phyloP scores from a whole-genome alignment of 1,139 yeast species.

The Martiniozyma asiatica region DNA sequence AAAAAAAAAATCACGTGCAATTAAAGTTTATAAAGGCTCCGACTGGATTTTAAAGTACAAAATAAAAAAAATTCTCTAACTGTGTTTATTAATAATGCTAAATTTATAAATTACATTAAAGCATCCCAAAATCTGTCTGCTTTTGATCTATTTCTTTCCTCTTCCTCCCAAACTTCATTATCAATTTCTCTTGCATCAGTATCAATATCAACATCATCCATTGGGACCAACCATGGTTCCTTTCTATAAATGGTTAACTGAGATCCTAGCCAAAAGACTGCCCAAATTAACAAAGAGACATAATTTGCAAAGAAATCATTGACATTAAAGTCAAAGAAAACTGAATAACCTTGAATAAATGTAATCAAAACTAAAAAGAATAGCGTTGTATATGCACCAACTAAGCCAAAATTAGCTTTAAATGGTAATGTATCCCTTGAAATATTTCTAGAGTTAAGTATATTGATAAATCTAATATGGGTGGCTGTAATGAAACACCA shows the following conservation, averaged over 20 bases:
- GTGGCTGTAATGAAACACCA: conserved; percentile 57
- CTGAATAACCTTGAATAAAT: conserved; percentile 57
- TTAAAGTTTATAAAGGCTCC: too few species aligned
- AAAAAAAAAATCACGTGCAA: too few species aligned
- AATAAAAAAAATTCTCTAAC: too few species aligned
- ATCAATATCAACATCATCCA: conserved; percentile 32
- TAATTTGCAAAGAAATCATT: conserved; percentile 50
- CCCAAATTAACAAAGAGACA: conserved; percentile 46
- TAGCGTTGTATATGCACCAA: conserved; percentile 44
- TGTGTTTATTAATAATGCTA: too few species aligned
- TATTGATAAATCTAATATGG: conserved; percentile 55
- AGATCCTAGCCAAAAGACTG: conserved; percentile 34
- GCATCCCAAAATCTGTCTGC: conserved; percentile 11
- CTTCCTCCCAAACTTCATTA: conserved; percentile 13
- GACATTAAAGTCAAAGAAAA: conserved; percentile 43
- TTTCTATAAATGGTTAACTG: conserved; percentile 27
- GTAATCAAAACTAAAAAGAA: conserved; percentile 37
- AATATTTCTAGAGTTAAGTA: conserved; percentile 45
- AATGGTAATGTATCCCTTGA: conserved; percentile 54
- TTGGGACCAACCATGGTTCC: conserved; percentile 27
- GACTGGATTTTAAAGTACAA: too few species aligned
- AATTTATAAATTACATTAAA: conserved; percentile 5
- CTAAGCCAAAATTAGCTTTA: conserved; percentile 57
- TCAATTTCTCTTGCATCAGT: conserved; percentile 9
- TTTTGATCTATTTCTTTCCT: conserved; percentile 19